Base-by-base conservation (phyloP, 208 protist genomes). In the Phytomonas serpens region DNA sequence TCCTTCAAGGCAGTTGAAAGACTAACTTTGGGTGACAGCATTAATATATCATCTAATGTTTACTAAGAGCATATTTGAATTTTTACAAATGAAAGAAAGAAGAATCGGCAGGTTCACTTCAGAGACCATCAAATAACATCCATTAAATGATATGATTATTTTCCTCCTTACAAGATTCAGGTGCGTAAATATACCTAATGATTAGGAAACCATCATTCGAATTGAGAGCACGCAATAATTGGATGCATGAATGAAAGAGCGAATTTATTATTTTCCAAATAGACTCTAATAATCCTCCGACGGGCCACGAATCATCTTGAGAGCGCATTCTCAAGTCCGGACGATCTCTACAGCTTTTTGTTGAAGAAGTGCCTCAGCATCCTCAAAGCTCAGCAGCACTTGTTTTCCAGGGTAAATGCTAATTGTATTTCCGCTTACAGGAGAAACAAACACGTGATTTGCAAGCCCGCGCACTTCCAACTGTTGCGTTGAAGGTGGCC, bases 301-400 rank as follows among this genome's bases (percentile, higher is more conserved):
- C 11, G 52, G 19, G 34, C 27, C 6, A 42, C 23, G 16, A 57
- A 57, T 57, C 19, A 57, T 9, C 47, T 23, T 23, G 19, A 19
- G 47, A 19, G 30, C 10, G 11, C 3, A 19, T 33, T 33, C 23
- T 72, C 51, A 84, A 14, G 34, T 76, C 5, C 51, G 71, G 9
- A 95, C 84, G 4, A 95, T 78, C 61, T 90, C 85, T 65, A 93
- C 88, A 23, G 92, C 82, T 10, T 79, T 78, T 61, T 93, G 86
- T 72, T 91, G 86, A 68, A 95, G 85, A 19, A 95, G 81, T 29
- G 81, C 77, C 69, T 95, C 88, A 0, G 88, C 90, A 73, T 95
- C 88, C 74, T 95, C 90, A 71, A 93, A 91, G 66, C 75, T 77
- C 5, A 95, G 71, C 11, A 87, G 78, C 30, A 91, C 77, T 62